A percentile compares a stretch with the other conserved stretches of the same genome.
Conservation (phyloP, 164 flowering plant species). For the Chimonanthus salicifolius region DNA sequence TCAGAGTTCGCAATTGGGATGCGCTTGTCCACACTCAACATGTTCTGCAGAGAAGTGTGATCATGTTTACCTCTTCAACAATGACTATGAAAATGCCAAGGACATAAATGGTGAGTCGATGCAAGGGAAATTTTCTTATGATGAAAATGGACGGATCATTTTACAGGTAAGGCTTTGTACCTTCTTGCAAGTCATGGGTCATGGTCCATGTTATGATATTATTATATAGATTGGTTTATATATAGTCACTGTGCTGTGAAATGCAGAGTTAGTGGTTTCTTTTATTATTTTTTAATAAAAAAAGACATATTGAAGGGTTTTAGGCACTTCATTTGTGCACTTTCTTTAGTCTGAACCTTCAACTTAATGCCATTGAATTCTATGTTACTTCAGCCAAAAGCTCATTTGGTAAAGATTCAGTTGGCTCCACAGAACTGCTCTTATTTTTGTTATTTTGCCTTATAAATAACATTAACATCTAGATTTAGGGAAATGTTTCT, state of each 20-base stretch:
- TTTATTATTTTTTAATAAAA: too few relatives aligned
- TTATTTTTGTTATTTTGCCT: background rate
- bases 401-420: background rate
- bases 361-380: too few relatives aligned
- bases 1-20: slow-evolving; percentile 78
- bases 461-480: background rate
- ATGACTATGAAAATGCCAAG: slow-evolving; percentile 81
- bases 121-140: slow-evolving; percentile 88
- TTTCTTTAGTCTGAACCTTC: too few relatives aligned
- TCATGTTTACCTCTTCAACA: slow-evolving; percentile 90
- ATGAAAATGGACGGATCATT: slow-evolving; percentile 61
- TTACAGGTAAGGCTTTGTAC: slow-evolving; percentile 57
- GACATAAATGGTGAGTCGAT: slow-evolving; percentile 74
- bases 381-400: too few relatives aligned
- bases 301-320: too few relatives aligned
- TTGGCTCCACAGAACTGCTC: background rate
- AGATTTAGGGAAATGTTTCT: too few relatives aligned
- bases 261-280: too few relatives aligned
- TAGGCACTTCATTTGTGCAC: too few relatives aligned
- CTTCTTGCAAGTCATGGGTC: background rate
- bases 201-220: background rate
- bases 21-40: slow-evolving; percentile 52
- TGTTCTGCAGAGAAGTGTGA: slow-evolving; percentile 78
- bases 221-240: too few relatives aligned
- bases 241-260: too few relatives aligned